Percentiles rank a stretch among this genome's conserved stretches.
Evolutionary conservation across 257 asterid genomes (phyloP).

Genomic region (Asclepias syriaca): DNA sequence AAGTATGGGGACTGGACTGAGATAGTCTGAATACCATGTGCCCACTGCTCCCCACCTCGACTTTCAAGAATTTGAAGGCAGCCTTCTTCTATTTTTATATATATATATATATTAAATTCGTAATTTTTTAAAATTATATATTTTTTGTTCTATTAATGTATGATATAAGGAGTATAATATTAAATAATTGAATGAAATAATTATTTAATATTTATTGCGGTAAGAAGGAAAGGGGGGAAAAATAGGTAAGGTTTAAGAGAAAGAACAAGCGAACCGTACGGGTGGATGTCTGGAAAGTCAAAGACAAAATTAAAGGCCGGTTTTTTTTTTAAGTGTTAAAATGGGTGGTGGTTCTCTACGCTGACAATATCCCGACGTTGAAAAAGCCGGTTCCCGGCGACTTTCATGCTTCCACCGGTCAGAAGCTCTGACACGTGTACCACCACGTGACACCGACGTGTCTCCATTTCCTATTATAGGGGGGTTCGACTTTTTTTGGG

Average conservation of each 20-base stretch:
- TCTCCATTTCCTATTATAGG: slow-evolving; percentile 13
- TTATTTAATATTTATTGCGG: no score
- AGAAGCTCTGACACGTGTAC: slow-evolving; percentile 28
- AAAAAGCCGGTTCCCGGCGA: slow-evolving; percentile 13
- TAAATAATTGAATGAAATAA: no score
- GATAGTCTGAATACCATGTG: slow-evolving; percentile 31
- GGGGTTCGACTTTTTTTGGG: slow-evolving; percentile 1
- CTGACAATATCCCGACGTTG: slow-evolving; percentile 17
- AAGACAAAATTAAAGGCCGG: slow-evolving; percentile 31
- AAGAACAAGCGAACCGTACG: slow-evolving; percentile 38
- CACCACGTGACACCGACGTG: slow-evolving; percentile 33
- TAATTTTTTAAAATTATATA: no score
- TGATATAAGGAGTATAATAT: no score
- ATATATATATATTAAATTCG: no score
- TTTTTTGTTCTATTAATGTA: no score
- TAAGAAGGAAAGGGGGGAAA: no score
- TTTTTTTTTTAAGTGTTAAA: slow-evolving; percentile 13
- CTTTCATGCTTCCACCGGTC: slow-evolving; percentile 18
- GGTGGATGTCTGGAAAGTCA: slow-evolving; percentile 25
- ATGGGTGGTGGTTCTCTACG: background rate
- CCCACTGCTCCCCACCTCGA: slow-evolving; percentile 20
- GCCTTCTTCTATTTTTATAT: background rate
- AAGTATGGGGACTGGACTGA: slow-evolving; percentile 28
- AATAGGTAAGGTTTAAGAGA: background rate
- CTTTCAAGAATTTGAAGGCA: slow-evolving; percentile 18